Evolutionary conservation across 176 grass and related monocot genomes (phyloP), one percentile per base, ranked within the genome.

Genomic region (Cocos nucifera): DNA sequence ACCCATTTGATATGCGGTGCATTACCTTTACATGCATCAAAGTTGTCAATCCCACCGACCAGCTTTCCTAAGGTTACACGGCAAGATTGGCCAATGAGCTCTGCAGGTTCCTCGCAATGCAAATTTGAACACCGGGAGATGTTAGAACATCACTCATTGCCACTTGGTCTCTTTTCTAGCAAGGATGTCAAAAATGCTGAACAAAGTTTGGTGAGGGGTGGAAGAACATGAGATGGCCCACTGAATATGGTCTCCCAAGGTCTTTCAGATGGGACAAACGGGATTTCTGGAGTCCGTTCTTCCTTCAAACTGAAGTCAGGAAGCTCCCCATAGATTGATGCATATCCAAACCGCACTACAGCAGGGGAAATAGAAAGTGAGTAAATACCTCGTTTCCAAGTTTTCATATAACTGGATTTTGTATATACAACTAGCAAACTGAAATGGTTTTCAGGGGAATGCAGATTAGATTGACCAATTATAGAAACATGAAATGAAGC

Each of bases 221-320:
- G 93, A 15, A 92, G 84, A 66, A 72, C 70, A 56, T 92, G 93
- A 73, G 87, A 89, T 3, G 93, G 88, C 57, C 93, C 87, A 57
- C 63, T 74, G 75, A 98, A 98, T 63, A 98, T 88, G 39, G 87
- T 98, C 54, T 92, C 93, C 93, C 93, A 98, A 15, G 93, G 93
- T 52, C 87, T 91, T 48, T 89, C 81, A 20, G 81, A 82, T 0
- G 93, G 73, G 48, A 85, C 51, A 68, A 92, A 98, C 22, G 81
- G 81, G 26, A 85, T 57, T 62, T 89, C 82, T 17, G 58, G 58
- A 70, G 78, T 58, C 24, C 17, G 62, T 6, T 61, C 66, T 54
- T 83, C 85, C 67, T 73, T 83, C 14, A 56, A 57, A 52, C 85
- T 69, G 35, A 76, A 61, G 56, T 77, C 69, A 53, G 70, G 25